Conservation (phyloP, 257 asterid species). For the Petunia axillaris region DNA sequence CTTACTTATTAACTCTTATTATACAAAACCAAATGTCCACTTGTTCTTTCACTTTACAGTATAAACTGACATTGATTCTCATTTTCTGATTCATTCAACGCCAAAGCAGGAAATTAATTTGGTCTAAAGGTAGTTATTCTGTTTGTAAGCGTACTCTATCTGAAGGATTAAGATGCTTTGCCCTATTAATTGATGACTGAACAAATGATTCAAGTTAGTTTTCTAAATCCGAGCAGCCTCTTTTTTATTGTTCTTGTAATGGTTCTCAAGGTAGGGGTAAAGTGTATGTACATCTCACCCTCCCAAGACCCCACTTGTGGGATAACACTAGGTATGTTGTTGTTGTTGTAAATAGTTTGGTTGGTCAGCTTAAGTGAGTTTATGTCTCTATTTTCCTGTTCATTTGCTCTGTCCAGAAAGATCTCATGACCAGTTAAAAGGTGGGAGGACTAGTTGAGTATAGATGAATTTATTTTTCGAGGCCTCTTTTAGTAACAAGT, state of each 20-base stretch:
- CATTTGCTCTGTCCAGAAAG: neutral
- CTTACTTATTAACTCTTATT: neutral
- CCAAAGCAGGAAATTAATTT: neutral
- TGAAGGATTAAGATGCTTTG: neutral
- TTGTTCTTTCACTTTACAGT: neutral
- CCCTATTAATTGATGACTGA: conserved; percentile 8
- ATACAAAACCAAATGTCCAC: neutral
- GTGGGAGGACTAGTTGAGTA: conserved; percentile 1
- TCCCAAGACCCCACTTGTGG: too few species aligned
- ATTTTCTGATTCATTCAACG: conserved; percentile 1
- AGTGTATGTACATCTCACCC: too few species aligned
- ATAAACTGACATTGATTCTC: neutral
- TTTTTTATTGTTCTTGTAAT: neutral
- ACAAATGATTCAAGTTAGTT: conserved; percentile 13
- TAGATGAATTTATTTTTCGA: neutral
- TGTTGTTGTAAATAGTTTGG: neutral
- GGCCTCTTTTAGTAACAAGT: neutral
- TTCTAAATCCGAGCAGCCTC: neutral
- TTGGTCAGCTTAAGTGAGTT: neutral
- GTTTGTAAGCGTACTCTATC: conserved; percentile 17
- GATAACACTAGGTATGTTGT: too few species aligned
- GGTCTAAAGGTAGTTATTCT: neutral
- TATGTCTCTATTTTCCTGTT: conserved; percentile 8
- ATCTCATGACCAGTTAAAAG: neutral
- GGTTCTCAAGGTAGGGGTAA: too few species aligned